Evolutionary conservation across 2,329 filamentous ascomycete genomes (phyloP).

Genomic region (Metarhizium humberi): DNA sequence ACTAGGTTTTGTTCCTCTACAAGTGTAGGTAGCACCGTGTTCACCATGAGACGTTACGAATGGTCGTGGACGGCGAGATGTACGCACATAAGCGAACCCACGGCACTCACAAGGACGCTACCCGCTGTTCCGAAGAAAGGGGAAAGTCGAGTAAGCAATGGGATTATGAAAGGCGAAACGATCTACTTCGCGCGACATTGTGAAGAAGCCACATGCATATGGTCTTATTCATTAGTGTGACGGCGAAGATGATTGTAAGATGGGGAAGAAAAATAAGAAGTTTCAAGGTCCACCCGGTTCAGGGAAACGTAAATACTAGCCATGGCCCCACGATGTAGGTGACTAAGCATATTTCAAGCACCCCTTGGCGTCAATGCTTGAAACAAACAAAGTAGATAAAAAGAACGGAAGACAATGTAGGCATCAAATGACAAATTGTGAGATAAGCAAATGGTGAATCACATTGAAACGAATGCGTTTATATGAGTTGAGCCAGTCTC

Average conservation of each 20-base stretch:
- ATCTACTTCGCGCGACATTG: conserved; percentile 44
- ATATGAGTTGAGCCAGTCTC: not conserved
- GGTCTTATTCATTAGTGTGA: conserved; percentile 25
- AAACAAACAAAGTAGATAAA: too few species aligned
- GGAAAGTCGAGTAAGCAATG: conserved; percentile 33
- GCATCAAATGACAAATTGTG: too few species aligned
- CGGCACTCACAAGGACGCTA: conserved; percentile 29
- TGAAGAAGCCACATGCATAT: conserved; percentile 33
- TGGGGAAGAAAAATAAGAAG: conserved; percentile 28
- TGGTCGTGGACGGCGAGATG: conserved; percentile 22
- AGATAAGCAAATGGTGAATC: too few species aligned
- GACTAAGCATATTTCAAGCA: not conserved
- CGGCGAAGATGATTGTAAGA: conserved; percentile 38
- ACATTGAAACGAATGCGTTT: not conserved
- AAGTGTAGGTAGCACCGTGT: not conserved
- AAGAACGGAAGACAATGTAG: too few species aligned
- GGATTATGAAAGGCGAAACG: conserved; percentile 52
- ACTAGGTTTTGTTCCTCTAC: too few species aligned
- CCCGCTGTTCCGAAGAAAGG: conserved; percentile 9
- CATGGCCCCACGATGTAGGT: not conserved
- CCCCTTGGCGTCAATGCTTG: not conserved
- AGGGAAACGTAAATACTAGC: not conserved
- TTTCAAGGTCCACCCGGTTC: not conserved
- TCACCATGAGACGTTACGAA: not conserved
- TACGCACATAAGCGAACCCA: conserved; percentile 56